Base-by-base conservation (phyloP, 805 yeast species). In the Grigorovia transvaalensis region DNA sequence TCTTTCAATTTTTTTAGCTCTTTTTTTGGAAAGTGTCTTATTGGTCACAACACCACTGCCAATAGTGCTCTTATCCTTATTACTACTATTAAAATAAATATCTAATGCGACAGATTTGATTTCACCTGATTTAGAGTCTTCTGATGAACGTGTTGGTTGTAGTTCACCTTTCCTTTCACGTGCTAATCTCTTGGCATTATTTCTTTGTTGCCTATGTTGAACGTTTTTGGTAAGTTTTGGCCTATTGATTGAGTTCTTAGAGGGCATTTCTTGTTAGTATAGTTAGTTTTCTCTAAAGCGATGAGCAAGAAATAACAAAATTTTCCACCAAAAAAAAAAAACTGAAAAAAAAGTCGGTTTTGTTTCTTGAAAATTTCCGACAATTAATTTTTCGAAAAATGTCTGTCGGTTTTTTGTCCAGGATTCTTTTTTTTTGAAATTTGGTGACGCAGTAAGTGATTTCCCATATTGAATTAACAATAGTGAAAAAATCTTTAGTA, bases 211-310 rank as follows among this genome's bases (percentile, higher is more conserved):
- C 66, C 78, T 82, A 49, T 74, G 73, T 54, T 74, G 74, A 50
- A 80, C 71, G 56, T 69, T 71, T 42, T 79, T 68, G 55, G 77
- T 76, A 58, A 77, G 78, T 65, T 82, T 84, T 47, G 93, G 95
- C 68, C 82, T 86, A 69, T 88, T 89, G 57, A 88, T 75, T 45
- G 88, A 79, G 74, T 86, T 88, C 70, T 78, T 84, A 17, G 89
- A 82, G 38, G 95, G 93, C 95, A 87, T 87, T n/a, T n/a, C n/a
- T n/a, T n/a, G n/a, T n/a, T n/a, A n/a, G n/a, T n/a, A n/a, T n/a
- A n/a, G n/a, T n/a, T n/a, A n/a, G n/a, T n/a, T n/a, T n/a, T n/a
- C n/a, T n/a, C n/a, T n/a, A n/a, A 45, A n/a, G 19, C 7, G 46
- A 15, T 38, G 42, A 38, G 17, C 9, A 38, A 8, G 8, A 38